Base-by-base conservation (phyloP, 305 asterid species). In the Lippia alba region DNA sequence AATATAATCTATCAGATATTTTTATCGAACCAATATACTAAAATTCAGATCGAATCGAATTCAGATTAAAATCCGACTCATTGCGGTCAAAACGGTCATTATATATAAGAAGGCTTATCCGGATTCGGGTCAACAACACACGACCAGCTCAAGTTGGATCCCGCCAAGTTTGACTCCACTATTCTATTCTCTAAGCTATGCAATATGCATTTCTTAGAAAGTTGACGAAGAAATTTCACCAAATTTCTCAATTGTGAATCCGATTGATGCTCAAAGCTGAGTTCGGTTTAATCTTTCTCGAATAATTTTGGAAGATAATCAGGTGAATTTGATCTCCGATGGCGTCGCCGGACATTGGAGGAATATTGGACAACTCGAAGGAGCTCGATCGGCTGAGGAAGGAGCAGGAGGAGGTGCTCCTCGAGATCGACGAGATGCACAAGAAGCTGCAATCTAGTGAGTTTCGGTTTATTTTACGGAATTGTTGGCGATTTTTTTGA, bases 341-440 rank as follows among this genome's bases (percentile, higher is more conserved):
- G 97, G 59, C 98, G 86, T 79, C 97, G 30, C 87, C 89, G 72
- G 98, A 89, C 64, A 69, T 86, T 67, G 81, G 83, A 67, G 96
- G 89, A 62, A 86, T 95, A 66, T 7, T 92, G 73, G 97, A 92
- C 8, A 86, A 76, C 81, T 72, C 98, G 39, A 86, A 83, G 85
- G 94, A 87, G 84, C 97, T 95, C 80, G 99, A 95, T 84, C 97
- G 97, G 64, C 61, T 95, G 70, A 83, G 99, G 89, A 89, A 87
- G 66, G 92, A 83, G 64, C 97, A 82, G 69, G 96, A 92, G 69
- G 86, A 79, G 7, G 83, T 95, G 69, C 88, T 95, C 57, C 74
- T 71, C 36, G 97, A 90, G 64, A 92, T 95, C 87, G 90, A 92
- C 80, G 92, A 87, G 89, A 72, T 95, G 91, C 99, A 95, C 72